Evolutionary conservation across 1,284 basidiomycete genomes (phyloP).

Genomic region (Cryptococcus deneoformans): DNA sequence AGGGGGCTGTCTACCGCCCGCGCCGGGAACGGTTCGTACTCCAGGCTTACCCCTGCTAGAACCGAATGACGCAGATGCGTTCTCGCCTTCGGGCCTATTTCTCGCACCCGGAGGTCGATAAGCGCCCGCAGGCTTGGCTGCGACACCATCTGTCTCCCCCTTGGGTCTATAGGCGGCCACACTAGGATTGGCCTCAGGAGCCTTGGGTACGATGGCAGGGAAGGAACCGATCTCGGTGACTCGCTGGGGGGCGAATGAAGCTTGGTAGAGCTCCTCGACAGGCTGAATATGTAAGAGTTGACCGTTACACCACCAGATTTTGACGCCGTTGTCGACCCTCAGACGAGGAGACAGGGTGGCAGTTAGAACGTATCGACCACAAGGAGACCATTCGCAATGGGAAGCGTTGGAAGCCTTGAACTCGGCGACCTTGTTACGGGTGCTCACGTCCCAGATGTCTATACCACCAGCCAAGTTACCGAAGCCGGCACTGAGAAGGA

Average conservation of each 20-base stretch:
- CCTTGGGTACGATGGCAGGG: constrained; percentile 66
- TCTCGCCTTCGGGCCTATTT: constrained; percentile 67
- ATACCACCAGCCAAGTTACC: constrained; percentile 94
- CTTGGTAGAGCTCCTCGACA: constrained; percentile 82
- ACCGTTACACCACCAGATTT: constrained; percentile 92
- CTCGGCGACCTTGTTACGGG: constrained; percentile 74
- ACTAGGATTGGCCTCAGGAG: constrained; percentile 67
- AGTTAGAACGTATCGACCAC: constrained; percentile 88
- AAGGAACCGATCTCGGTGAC: constrained; percentile 68
- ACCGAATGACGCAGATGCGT: constrained; percentile 42
- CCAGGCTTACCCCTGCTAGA: constrained; percentile 58
- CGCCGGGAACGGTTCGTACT: constrained; percentile 66
- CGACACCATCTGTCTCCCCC: constrained; percentile 49
- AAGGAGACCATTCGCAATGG: constrained; percentile 92
- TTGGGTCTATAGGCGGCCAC: constrained; percentile 53
- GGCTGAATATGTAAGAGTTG: constrained; percentile 78
- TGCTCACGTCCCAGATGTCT: constrained; percentile 86
- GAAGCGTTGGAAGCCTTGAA: constrained; percentile 88
- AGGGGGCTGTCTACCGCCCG: constrained; percentile 32
- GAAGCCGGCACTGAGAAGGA: constrained; percentile 88
- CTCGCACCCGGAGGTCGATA: constrained; percentile 92
- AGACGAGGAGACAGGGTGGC: constrained; percentile 91
- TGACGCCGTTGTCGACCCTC: constrained; percentile 95
- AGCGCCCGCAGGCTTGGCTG: constrained; percentile 67
- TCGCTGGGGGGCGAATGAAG: constrained; percentile 74